Conservation (phyloP, 495 filamentous ascomycete genomes). For the Penicillium cinerascens region DNA sequence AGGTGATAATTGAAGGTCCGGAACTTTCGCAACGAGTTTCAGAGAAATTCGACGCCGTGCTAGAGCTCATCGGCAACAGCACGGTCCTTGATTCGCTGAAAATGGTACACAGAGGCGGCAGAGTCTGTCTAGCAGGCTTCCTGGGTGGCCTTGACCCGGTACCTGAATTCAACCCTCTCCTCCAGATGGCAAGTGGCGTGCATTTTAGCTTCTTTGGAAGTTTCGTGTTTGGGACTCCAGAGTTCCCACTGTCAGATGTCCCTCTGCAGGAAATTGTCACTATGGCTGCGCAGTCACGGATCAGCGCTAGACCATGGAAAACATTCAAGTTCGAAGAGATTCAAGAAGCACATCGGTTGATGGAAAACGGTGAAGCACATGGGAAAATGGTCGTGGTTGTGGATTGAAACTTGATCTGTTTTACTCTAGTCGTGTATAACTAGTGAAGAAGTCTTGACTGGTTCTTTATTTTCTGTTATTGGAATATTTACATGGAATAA, state of each 20-base stretch:
- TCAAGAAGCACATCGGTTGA: slow-evolving; percentile 27
- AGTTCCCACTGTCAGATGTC: slow-evolving; percentile 41
- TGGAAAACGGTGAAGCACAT: slow-evolving; percentile 29
- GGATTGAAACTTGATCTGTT: neutral
- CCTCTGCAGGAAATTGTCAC: slow-evolving; percentile 40
- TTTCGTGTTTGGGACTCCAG: slow-evolving; percentile 35
- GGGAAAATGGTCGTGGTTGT: slow-evolving; percentile 37
- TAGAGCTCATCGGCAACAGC: slow-evolving; percentile 45
- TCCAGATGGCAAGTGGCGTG: slow-evolving; percentile 47
- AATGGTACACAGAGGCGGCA: slow-evolving; percentile 31
- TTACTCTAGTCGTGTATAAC: too few species aligned
- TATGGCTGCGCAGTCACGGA: slow-evolving; percentile 26
- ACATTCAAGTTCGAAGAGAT: slow-evolving; percentile 36
- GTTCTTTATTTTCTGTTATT: too few species aligned
- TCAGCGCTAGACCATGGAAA: slow-evolving; percentile 26
- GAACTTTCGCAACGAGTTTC: slow-evolving; percentile 12
- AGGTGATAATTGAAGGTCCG: slow-evolving; percentile 23
- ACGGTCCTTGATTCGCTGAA: slow-evolving; percentile 39
- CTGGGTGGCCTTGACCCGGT: slow-evolving; percentile 45
- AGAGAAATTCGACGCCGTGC: slow-evolving; percentile 37
- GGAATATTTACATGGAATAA: too few species aligned
- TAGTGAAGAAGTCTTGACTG: too few species aligned
- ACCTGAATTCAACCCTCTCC: slow-evolving; percentile 44
- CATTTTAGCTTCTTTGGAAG: slow-evolving; percentile 50
- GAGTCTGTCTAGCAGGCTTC: slow-evolving; percentile 41